Evolutionary conservation across 768 basidiomycete species (phyloP).

Genomic region (Tephrocybe sp.): DNA sequence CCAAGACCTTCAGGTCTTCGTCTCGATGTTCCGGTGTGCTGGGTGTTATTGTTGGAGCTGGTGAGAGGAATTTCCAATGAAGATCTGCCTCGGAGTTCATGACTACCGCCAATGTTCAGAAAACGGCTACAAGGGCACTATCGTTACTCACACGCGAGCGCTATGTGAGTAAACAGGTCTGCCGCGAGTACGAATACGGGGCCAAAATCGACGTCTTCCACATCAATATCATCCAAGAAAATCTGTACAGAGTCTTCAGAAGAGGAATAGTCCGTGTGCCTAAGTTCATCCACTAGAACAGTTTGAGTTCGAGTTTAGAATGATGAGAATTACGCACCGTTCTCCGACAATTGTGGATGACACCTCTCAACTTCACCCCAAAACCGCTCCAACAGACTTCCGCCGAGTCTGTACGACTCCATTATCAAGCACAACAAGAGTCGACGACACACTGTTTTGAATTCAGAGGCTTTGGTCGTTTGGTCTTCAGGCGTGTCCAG

Average conservation of each 20-base stretch:
- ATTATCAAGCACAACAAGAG: constrained; percentile 18
- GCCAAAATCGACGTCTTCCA: constrained; percentile 8
- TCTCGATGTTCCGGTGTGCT: neutral
- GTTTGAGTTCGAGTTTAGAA: neutral
- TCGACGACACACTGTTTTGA: constrained; percentile 14
- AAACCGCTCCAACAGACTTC: constrained; percentile 17
- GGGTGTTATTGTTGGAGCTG: neutral
- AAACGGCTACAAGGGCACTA: neutral
- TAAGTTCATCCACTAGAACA: constrained; percentile 16
- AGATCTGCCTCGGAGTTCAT: constrained; percentile 8
- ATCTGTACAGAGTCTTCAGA: constrained; percentile 10
- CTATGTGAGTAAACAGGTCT: constrained; percentile 18
- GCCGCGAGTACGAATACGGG: constrained; percentile 17
- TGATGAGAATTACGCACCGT: constrained; percentile 12
- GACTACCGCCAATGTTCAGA: constrained; percentile 1
- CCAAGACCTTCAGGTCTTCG: constrained; percentile 9
- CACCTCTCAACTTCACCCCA: constrained; percentile 17
- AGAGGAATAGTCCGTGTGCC: constrained; percentile 13
- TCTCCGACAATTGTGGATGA: constrained; percentile 21
- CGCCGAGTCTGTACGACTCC: constrained; percentile 19
- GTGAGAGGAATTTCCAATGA: constrained; percentile 3
- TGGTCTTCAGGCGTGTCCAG: constrained; percentile 3
- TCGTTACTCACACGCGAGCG: constrained; percentile 15
- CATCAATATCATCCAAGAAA: constrained; percentile 17
- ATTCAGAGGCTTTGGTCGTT: constrained; percentile 1